Evolutionary conservation across 2,329 filamentous ascomycete species (phyloP).

Genomic region (Massarina eburnea): DNA sequence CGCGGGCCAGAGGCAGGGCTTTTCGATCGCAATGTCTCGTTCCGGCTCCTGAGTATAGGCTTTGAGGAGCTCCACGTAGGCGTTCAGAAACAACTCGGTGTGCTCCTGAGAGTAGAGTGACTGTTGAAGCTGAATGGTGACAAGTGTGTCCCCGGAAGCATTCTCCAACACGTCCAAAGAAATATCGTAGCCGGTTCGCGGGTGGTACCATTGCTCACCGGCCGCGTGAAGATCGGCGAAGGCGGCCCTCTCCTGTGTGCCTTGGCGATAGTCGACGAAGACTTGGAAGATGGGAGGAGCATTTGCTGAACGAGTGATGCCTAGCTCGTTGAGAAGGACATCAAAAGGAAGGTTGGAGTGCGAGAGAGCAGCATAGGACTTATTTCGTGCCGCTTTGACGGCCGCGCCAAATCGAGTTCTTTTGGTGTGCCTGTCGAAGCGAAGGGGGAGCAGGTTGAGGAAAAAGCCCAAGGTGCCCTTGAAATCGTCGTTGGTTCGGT

Average conservation of each 20-base stretch:
- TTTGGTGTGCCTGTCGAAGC: background rate
- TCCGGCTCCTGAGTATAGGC: no score
- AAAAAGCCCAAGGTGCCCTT: background rate
- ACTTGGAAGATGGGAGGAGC: constrained; percentile 55
- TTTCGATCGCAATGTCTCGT: no score
- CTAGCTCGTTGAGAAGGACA: constrained; percentile 49
- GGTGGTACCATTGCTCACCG: constrained; percentile 23
- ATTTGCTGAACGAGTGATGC: constrained; percentile 41
- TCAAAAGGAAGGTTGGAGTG: constrained; percentile 55
- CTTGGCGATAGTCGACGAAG: constrained; percentile 51
- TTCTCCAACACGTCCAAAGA: constrained; percentile 13
- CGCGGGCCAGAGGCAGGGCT: no score
- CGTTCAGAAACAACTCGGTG: constrained; percentile 24
- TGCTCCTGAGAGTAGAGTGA: constrained; percentile 32
- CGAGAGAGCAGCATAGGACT: background rate
- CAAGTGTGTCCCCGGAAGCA: constrained; percentile 3
- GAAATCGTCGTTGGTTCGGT: background rate
- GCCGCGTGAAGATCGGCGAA: constrained; percentile 25
- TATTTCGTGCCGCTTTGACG: constrained; percentile 19
- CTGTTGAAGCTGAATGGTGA: constrained; percentile 25
- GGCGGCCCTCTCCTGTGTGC: constrained; percentile 13
- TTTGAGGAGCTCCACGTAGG: constrained; percentile 23
- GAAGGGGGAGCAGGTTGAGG: background rate
- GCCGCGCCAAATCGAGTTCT: constrained; percentile 22
- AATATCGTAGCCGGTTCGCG: constrained; percentile 16